Evolutionary conservation across 345 rosid species (phyloP), one percentile per base, ranked within the genome.

Genomic region (Sisymbrium altissimum): DNA sequence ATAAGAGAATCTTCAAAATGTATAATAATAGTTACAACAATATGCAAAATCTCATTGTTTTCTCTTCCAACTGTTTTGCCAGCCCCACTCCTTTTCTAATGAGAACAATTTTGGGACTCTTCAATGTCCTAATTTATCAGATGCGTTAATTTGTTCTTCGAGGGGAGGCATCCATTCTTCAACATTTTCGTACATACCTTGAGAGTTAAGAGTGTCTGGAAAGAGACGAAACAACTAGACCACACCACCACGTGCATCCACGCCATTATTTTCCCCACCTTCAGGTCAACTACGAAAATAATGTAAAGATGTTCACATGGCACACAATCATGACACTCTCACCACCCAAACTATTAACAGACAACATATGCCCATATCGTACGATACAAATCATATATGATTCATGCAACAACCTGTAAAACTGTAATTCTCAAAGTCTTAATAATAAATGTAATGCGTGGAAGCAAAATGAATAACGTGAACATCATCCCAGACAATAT

Each of bases 381-480:
- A 46, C 13, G 14, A 23, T 12, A 49, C 4, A 72, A 54, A 0
- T 53, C 72, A 14, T 46, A 66, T 49, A 61, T 33, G 13, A 66
- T 60, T 58, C 53, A 67, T 41, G 46, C 69, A 52, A 68, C 68
- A 60, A 9, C 56, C 68, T 75, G 48, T 74, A 56, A 23, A 23
- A 32, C 35, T 30, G 39, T 35, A 18, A 5, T 68, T 52, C n/a
- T 25, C 57, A 23, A 11, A 75, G 49, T 41, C 74, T 64, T 68
- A 15, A 19, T 23, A 23, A 52, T 49, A 61, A 74, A 33, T 65
- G 53, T 23, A 68, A 9, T 61, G 25, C 68, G 70, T 76, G 71
- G 80, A 70, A 70, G 53, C 71, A 76, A 76, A 66, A 69, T 44
- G 70, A 68, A 39, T 68, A 68, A 59, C 6, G 74, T 60, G 64